Base-by-base conservation (phyloP, 2,329 filamentous ascomycete species). In the Exophiala phaeomuriformis region DNA sequence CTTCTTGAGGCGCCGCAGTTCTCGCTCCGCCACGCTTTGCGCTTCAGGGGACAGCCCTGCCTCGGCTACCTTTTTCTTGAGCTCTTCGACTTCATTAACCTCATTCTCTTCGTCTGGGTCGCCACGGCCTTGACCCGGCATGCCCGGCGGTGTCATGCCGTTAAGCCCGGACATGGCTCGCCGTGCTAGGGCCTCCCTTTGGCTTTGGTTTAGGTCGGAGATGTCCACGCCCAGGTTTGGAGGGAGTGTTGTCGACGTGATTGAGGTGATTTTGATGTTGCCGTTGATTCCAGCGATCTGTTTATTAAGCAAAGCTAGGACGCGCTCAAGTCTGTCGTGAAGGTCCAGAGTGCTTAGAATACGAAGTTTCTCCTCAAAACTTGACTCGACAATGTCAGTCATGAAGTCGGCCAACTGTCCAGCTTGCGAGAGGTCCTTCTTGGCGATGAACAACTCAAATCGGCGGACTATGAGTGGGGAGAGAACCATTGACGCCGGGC, bases 331-430 rank as follows among this genome's bases (percentile, higher is more conserved):
- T 36, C 93, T 80, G 44, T 86, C 81, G 62, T 87, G 86, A 44
- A 93, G 76, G 63, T 90, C 83, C 3, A 94, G 71, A 0, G 90
- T 83, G n/a, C 88, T 82, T 35, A 98, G 75, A 10, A 98, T 81
- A 52, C 87, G 82, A 50, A 98, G 77, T 69, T 95, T 96, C 67
- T 98, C 93, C 68, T 95, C 89, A 59, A 94, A 86, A 6, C 83
- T 86, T 47, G 86, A 84, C 59, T 95, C 89, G 2, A 95, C 81
- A 28, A 97, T 80, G 66, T 95, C 95, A 37, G 89, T 85, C 89
- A 98, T 96, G 68, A 97, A 97, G 68, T 98, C 93, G 4, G 93
- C 91, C 6, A 98, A 77, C 5, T 83, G 75, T 1, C 91, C 91
- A 1, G 90, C 90, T 62, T 97, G 90, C 40, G 81, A 77, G 47